Conservation (phyloP, 495 filamentous ascomycete genomes). For the Trichocladium antarcticum region DNA sequence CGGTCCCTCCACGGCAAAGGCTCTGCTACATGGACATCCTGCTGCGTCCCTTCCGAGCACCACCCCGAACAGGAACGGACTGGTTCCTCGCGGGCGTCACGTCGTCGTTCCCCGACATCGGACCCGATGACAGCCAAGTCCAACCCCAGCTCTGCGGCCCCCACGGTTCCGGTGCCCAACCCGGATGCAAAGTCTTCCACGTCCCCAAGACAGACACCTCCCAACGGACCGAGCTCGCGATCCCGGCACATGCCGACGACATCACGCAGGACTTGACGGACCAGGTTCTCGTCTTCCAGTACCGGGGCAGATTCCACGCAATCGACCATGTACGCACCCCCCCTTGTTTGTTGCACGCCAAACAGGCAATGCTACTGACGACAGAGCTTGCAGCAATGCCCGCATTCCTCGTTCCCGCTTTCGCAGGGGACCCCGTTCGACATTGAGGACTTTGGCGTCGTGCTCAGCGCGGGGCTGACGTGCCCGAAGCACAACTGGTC, state of each 20-base stretch:
- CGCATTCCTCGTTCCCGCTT: constrained; percentile 48
- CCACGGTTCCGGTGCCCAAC: constrained; percentile 20
- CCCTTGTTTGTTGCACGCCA: not conserved
- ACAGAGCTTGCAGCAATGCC: constrained; percentile 40
- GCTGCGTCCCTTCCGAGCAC: constrained; percentile 21
- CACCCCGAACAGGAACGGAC: constrained; percentile 22
- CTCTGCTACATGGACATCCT: constrained; percentile 14
- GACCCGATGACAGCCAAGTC: constrained; percentile 18
- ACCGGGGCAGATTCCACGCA: constrained; percentile 46
- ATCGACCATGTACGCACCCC: constrained; percentile 44
- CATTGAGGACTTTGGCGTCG: constrained; percentile 51
- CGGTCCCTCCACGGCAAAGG: too few species aligned
- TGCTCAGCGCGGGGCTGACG: constrained; percentile 41
- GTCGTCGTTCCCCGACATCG: constrained; percentile 43
- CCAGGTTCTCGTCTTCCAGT: constrained; percentile 49
- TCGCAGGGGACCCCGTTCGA: constrained; percentile 47
- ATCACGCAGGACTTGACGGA: constrained; percentile 38
- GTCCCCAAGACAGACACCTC: constrained; percentile 36
- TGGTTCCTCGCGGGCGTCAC: constrained; percentile 40
- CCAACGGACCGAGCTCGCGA: constrained; percentile 33
- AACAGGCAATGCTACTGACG: not conserved
- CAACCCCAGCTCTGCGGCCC: constrained; percentile 16
- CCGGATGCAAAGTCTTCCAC: constrained; percentile 46
- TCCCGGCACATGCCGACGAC: constrained; percentile 10
- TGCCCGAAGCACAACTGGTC: constrained; percentile 54